Conservation (phyloP, 768 basidiomycete species). For the Lyophyllum decastes region DNA sequence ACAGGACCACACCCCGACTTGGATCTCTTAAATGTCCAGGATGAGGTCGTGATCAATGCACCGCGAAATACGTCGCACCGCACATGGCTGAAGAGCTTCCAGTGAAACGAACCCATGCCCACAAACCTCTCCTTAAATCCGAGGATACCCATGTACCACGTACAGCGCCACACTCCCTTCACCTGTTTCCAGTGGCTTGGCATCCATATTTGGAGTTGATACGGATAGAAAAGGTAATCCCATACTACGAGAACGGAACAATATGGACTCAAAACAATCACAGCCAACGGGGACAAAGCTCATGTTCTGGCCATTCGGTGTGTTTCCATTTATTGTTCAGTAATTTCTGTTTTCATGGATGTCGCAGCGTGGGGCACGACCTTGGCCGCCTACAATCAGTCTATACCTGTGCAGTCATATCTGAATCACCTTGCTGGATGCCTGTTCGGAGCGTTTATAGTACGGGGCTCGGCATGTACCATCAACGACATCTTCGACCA, state of each 20-base stretch:
- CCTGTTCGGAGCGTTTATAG: conserved; percentile 36
- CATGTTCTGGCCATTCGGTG: conserved; percentile 54
- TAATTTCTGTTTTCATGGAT: background rate
- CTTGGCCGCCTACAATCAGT: background rate
- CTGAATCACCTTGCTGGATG: conserved; percentile 25
- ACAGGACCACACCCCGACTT: no score
- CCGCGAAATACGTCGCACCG: no score
- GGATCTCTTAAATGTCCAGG: no score
- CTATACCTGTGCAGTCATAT: background rate
- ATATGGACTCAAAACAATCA: no score
- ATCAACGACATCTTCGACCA: conserved; percentile 55
- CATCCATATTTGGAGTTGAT: conserved; percentile 33
- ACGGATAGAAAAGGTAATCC: conserved; percentile 46
- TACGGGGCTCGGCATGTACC: conserved; percentile 49
- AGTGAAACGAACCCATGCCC: no score
- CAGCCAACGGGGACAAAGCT: conserved; percentile 50
- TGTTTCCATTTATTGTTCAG: conserved; percentile 1
- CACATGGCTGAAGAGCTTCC: no score
- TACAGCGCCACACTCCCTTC: background rate
- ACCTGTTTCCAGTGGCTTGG: background rate
- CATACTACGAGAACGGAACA: no score
- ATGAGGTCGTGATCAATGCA: no score
- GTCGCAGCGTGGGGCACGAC: background rate
- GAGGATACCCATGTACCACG: no score
- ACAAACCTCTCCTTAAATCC: no score